Conservation (phyloP, 2,329 filamentous ascomycete species). For the Elsinoe perseae region DNA sequence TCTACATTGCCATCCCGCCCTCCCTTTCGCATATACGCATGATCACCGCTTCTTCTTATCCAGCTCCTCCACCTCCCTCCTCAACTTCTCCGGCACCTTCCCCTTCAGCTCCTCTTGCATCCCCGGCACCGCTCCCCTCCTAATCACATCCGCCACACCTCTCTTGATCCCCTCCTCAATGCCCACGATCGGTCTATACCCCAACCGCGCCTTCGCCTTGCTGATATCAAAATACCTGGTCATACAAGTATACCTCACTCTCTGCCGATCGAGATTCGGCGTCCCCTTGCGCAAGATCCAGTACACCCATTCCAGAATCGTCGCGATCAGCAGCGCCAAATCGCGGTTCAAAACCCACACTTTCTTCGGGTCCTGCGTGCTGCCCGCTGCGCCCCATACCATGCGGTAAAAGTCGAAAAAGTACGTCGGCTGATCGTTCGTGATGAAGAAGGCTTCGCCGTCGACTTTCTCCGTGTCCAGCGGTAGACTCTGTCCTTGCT, state of each 20-base stretch:
- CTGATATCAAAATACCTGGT: conserved; percentile 69
- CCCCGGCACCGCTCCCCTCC: conserved; percentile 29
- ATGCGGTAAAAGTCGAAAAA: conserved; percentile 45
- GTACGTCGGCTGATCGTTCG: conserved; percentile 43
- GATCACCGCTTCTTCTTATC: conserved; percentile 20
- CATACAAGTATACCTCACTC: conserved; percentile 62
- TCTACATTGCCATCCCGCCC: neutral
- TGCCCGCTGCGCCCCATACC: conserved; percentile 40
- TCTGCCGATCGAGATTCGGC: conserved; percentile 40
- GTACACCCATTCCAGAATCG: conserved; percentile 39
- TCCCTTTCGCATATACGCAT: neutral
- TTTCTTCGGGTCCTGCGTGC: conserved; percentile 29
- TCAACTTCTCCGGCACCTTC: conserved; percentile 15
- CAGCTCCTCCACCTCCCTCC: conserved; percentile 3
- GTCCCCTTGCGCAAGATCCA: conserved; percentile 37
- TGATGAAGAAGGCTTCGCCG: conserved; percentile 46
- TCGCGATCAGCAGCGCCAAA: conserved; percentile 36
- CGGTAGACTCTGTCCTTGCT: conserved; percentile 29
- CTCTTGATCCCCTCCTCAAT: conserved; percentile 55
- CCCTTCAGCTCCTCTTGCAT: conserved; percentile 27
- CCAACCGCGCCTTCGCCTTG: conserved; percentile 64
- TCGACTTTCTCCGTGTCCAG: conserved; percentile 43
- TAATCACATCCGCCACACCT: conserved; percentile 37
- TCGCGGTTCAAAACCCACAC: conserved; percentile 40
- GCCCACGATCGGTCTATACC: conserved; percentile 59